These are phyloP conservation scores for Cyberlindnera suaveolens DNA, from an alignment of 805 yeast genomes.

Conservation along the genomic window DNA sequence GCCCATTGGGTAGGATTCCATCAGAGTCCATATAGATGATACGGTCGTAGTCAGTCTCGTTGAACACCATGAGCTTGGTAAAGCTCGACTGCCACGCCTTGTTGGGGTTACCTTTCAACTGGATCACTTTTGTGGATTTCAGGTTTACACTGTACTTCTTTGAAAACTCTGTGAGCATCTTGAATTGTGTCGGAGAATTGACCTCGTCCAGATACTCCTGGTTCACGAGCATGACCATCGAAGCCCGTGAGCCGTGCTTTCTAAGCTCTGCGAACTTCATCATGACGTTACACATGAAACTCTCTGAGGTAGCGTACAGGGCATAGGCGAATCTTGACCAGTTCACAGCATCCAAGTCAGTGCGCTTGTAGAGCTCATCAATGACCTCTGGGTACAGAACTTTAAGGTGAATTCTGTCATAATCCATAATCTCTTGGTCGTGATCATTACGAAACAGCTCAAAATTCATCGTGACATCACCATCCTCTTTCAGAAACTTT, in stretches of 20 bases:
- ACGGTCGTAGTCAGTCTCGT: slow-evolving; percentile 42
- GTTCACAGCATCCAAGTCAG: slow-evolving; percentile 22
- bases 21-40: slow-evolving; percentile 59
- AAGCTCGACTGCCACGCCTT: slow-evolving; percentile 43
- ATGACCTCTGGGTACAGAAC: slow-evolving; percentile 22
- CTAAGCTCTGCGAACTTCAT: slow-evolving; percentile 39
- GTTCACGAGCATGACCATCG: slow-evolving; percentile 40
- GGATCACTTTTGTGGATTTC: slow-evolving; percentile 15
- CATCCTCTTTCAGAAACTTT: no score
- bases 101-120: slow-evolving; percentile 11
- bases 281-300: slow-evolving; percentile 46
- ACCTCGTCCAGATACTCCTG: slow-evolving; percentile 22
- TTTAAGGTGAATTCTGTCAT: slow-evolving; percentile 17
- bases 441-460: no score
- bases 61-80: slow-evolving; percentile 50
- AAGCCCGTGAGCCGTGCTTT: slow-evolving; percentile 34
- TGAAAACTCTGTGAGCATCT: slow-evolving; percentile 6
- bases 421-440: slow-evolving; percentile 11
- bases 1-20: slow-evolving; percentile 33
- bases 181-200: slow-evolving; percentile 6
- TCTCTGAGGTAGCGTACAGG: slow-evolving; percentile 49
- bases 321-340: slow-evolving; percentile 50
- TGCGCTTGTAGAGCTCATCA: slow-evolving; percentile 11
- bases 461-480: no score
- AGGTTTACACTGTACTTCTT: slow-evolving; percentile 9